Evolutionary conservation across 148 eudicot genomes (phyloP).

Genomic region (Dysphania ambrosioides): DNA sequence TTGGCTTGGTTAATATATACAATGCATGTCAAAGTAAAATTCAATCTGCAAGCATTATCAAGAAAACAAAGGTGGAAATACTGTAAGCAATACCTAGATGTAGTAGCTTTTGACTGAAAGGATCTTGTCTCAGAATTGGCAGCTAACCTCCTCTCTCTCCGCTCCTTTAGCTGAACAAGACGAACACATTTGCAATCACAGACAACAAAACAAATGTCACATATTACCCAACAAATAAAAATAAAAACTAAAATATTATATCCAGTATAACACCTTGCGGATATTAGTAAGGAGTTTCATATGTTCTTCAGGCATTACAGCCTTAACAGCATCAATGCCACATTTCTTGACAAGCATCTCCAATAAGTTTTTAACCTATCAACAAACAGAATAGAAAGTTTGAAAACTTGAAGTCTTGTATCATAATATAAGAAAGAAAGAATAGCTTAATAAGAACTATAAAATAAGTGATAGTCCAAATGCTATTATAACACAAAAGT

Average conservation of each 20-base stretch:
- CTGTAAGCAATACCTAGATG: conserved; percentile 73
- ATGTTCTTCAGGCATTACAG: conserved; percentile 95
- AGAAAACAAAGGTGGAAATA: conserved; percentile 8
- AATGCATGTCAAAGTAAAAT: neutral
- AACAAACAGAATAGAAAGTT: neutral
- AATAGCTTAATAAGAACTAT: no score
- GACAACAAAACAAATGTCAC: neutral
- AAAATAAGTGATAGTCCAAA: no score
- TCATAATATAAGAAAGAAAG: no score
- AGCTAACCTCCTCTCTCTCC: conserved; percentile 63
- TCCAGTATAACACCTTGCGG: conserved; percentile 56
- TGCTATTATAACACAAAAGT: no score
- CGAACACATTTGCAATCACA: conserved; percentile 13
- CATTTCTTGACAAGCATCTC: conserved; percentile 97
- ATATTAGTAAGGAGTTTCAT: conserved; percentile 94
- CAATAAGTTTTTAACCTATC: conserved; percentile 74
- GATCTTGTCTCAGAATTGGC: conserved; percentile 57
- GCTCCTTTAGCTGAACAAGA: conserved; percentile 58
- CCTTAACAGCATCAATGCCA: conserved; percentile 88
- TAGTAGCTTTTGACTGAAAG: conserved; percentile 72
- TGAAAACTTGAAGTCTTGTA: neutral
- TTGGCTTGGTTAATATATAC: neutral
- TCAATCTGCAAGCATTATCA: neutral
- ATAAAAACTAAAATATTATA: neutral
- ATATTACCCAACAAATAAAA: neutral